phyloP scores from a whole-genome alignment of 208 protist genomes.

The Crithidia thermophila region DNA sequence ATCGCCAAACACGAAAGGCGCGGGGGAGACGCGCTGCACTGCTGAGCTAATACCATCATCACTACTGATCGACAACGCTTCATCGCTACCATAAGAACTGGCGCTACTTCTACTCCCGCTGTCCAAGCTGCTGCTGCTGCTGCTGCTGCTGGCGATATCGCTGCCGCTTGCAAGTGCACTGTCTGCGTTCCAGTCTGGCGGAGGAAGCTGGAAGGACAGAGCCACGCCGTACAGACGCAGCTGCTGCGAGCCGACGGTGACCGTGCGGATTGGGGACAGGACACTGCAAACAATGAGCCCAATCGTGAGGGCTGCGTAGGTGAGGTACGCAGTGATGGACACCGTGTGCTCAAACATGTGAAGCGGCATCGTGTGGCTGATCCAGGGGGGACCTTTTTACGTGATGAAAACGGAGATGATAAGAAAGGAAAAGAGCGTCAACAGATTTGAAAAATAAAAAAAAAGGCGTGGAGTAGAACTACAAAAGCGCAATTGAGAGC shows the following conservation, averaged over 20 bases:
- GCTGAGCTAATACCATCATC: not conserved
- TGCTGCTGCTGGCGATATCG: not conserved
- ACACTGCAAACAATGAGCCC: conserved; percentile 51
- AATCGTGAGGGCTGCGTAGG: conserved; percentile 38
- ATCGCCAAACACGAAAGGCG: no score
- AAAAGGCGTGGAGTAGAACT: no score
- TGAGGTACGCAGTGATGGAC: conserved; percentile 39
- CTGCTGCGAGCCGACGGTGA: conserved; percentile 16
- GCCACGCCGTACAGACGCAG: conserved; percentile 44
- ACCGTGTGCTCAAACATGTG: conserved; percentile 43
- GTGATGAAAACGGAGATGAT: not conserved
- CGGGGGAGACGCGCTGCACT: no score
- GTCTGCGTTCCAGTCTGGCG: not conserved
- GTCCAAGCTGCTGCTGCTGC: not conserved
- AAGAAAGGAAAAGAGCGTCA: conserved; percentile 23
- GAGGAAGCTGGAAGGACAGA: conserved; percentile 36
- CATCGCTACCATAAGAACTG: no score
- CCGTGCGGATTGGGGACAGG: conserved; percentile 41
- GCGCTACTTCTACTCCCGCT: not conserved
- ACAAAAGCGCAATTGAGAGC: not conserved
- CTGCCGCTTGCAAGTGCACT: not conserved
- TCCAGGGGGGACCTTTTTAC: no score
- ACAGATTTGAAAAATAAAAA: not conserved
- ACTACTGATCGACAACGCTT: not conserved
- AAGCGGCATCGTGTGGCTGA: conserved; percentile 11